These are phyloP conservation scores for Candida sonorensis DNA, from an alignment of 805 yeast species.

Conservation along the genomic window DNA sequence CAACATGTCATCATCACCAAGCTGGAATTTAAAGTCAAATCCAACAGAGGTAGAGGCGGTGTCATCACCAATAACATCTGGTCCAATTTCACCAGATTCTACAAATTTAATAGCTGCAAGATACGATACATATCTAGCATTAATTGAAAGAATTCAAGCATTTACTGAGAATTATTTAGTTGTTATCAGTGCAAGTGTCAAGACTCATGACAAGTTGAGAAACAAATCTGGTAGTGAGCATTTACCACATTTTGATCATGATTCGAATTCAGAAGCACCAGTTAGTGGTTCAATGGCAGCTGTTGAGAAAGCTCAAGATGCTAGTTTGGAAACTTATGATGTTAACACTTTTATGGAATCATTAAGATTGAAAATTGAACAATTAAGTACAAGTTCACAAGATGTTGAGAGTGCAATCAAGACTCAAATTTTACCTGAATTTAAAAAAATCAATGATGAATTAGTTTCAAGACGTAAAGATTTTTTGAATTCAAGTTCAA, in stretches of 20 bases:
- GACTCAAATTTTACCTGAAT: slow-evolving; percentile 34
- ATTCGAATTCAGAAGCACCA: slow-evolving; percentile 14
- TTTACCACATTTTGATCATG: slow-evolving; percentile 26
- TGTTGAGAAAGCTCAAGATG: slow-evolving; percentile 2
- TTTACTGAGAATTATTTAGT: slow-evolving; percentile 21
- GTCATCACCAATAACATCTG: too few species aligned
- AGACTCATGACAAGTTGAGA: slow-evolving; percentile 20
- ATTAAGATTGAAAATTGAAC: slow-evolving; percentile 23
- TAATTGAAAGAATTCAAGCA: slow-evolving; percentile 18
- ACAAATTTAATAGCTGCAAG: slow-evolving; percentile 19
- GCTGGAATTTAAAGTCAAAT: slow-evolving; percentile 7
- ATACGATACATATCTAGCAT: slow-evolving; percentile 21
- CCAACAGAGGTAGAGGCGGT: too few species aligned
- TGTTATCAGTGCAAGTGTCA: slow-evolving; percentile 16
- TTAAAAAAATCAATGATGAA: slow-evolving; percentile 34
- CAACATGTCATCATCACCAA: too few species aligned
- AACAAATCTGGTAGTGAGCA: slow-evolving; percentile 13
- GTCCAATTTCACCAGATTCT: slow-evolving; percentile 20
- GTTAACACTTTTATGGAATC: slow-evolving; percentile 24
- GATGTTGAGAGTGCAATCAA: slow-evolving; percentile 34
- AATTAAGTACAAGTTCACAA: slow-evolving; percentile 26
- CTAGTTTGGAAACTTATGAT: slow-evolving; percentile 7
- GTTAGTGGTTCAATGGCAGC: slow-evolving; percentile 21
- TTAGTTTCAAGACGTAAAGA: slow-evolving; percentile 37
- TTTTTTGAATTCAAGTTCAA: slow-evolving; percentile 27